These are phyloP conservation scores for Massariosphaeria phaeospora DNA, from an alignment of 495 filamentous ascomycete genomes.

Conservation along the genomic window DNA sequence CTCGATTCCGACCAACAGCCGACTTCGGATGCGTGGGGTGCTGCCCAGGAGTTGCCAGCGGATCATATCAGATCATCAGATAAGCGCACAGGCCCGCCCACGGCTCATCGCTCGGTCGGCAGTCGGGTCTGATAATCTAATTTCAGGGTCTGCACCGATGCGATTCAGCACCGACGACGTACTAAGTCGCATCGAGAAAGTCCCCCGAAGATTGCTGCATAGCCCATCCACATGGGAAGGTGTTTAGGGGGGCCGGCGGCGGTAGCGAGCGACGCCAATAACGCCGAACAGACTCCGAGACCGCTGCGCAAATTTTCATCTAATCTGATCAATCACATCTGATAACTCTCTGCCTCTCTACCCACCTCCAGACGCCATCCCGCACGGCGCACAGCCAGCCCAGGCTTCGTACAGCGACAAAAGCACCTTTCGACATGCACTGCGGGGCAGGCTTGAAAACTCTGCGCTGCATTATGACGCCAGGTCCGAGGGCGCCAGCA, in stretches of 20 bases:
- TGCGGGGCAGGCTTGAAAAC: conserved; percentile 3
- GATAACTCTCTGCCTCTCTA: background rate
- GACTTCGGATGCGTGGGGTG: background rate
- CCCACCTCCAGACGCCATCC: background rate
- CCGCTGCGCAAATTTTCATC: conserved; percentile 3
- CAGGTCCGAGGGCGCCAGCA: background rate
- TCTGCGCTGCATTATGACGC: conserved; percentile 11
- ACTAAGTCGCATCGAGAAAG: no score
- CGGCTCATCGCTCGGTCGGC: no score
- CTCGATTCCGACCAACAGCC: background rate
- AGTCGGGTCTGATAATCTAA: no score
- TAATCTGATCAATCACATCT: background rate
- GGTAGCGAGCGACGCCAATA: no score
- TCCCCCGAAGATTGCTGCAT: no score
- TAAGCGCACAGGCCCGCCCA: background rate
- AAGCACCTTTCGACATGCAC: background rate
- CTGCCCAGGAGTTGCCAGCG: background rate
- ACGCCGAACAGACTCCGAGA: background rate
- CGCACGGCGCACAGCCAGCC: background rate
- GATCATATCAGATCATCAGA: conserved; percentile 1
- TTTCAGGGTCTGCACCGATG: no score
- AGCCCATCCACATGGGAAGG: no score
- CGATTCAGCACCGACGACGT: no score
- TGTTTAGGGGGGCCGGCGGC: no score
- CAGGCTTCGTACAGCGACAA: background rate